Percentiles rank a stretch among this genome's conserved stretches.
Conservation (phyloP, 2,329 filamentous ascomycete species). For the Alternaria arbusti region DNA sequence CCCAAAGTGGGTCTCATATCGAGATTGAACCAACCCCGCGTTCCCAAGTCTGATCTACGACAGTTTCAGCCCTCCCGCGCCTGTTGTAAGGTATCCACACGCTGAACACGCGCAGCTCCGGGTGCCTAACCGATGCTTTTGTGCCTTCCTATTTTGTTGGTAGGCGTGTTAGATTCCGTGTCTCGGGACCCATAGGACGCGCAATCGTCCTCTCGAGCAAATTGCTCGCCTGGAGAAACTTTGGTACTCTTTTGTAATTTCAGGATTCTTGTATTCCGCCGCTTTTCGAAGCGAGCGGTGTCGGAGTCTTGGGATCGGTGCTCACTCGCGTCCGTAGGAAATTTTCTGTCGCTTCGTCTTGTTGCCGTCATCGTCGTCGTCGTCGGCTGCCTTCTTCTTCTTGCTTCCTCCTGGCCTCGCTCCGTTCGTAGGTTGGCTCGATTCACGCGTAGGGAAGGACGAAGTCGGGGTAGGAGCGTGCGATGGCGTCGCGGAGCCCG, state of each 20-base stretch:
- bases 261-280: constrained; percentile 2
- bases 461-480: constrained; percentile 57
- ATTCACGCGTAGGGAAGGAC: constrained; percentile 55
- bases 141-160: constrained; percentile 29
- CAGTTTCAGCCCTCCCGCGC: constrained; percentile 7
- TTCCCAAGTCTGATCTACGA: constrained; percentile 18
- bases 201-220: constrained; percentile 21
- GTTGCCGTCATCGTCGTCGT: constrained; percentile 55
- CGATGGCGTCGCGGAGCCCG: constrained; percentile 49
- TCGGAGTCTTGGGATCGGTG: not conserved
- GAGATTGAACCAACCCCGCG: constrained; percentile 30
- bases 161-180: constrained; percentile 16
- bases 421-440: constrained; percentile 52
- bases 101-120: constrained; percentile 6
- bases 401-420: constrained; percentile 50
- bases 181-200: constrained; percentile 34
- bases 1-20: constrained; percentile 26
- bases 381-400: constrained; percentile 53
- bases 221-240: constrained; percentile 9
- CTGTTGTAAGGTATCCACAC: constrained; percentile 7
- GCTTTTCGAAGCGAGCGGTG: not conserved
- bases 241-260: constrained; percentile 8
- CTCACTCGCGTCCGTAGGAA: constrained; percentile 56
- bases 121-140: constrained; percentile 5
- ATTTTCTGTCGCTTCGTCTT: constrained; percentile 59